Conservation (phyloP, 2,329 filamentous ascomycete species). For the Aspergillus cejpii region DNA sequence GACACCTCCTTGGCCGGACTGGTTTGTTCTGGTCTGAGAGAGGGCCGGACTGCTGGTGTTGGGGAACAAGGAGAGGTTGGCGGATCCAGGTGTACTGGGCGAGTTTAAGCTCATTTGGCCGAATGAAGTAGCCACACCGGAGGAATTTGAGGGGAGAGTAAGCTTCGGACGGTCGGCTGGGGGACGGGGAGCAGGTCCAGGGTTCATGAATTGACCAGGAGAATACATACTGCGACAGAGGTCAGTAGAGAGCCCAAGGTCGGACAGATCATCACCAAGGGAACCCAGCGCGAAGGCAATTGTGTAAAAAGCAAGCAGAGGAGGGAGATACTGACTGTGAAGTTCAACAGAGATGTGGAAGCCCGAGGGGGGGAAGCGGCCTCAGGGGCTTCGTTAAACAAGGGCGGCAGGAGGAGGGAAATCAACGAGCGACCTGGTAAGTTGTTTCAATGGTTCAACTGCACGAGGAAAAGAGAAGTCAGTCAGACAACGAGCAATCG, state of each 20-base stretch:
- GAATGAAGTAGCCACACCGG: slow-evolving; percentile 62
- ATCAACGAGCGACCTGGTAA: not conserved
- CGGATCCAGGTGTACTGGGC: slow-evolving; percentile 48
- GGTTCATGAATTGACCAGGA: slow-evolving; percentile 81
- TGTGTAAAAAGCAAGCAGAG: not conserved
- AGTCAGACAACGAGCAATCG: not conserved
- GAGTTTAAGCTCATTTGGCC: slow-evolving; percentile 63
- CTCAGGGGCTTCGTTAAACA: not conserved
- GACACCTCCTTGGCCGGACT: slow-evolving; percentile 60
- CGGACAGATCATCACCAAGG: not conserved
- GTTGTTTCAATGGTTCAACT: not conserved
- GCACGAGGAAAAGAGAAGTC: not conserved
- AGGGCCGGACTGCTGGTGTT: slow-evolving; percentile 69
- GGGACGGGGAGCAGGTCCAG: slow-evolving; percentile 85
- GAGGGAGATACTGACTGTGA: not conserved
- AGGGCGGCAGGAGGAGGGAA: not conserved
- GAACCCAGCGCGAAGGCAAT: not conserved
- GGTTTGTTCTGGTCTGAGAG: slow-evolving; percentile 51
- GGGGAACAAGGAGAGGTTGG: slow-evolving; percentile 56
- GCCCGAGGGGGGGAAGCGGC: not conserved
- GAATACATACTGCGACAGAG: slow-evolving; percentile 46
- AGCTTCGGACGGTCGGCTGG: slow-evolving; percentile 77
- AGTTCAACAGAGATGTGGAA: not conserved
- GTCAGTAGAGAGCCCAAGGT: slow-evolving; percentile 7
- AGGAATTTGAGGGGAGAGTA: slow-evolving; percentile 63